Percentiles rank a stretch among this genome's conserved stretches.
Evolutionary conservation across 2,329 filamentous ascomycete genomes (phyloP).

Genomic region (Verticillium klebahnii): DNA sequence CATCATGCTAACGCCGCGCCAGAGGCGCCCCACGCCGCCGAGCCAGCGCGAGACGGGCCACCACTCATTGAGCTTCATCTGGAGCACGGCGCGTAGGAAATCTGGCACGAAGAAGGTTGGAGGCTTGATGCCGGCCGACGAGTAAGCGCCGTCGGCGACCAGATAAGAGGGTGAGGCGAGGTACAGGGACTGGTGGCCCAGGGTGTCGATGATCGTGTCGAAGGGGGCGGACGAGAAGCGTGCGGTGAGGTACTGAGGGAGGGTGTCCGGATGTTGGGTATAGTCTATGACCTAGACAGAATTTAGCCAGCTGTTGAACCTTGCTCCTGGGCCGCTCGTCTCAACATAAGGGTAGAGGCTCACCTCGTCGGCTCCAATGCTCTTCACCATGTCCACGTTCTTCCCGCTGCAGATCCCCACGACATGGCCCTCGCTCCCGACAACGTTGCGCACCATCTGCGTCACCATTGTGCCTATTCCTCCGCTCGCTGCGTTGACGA

Average conservation of each 20-base stretch:
- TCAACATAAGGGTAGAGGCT: conserved; percentile 5
- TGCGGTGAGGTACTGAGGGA: conserved; percentile 28
- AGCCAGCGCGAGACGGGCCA: conserved; percentile 30
- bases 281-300: conserved; percentile 35
- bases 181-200: conserved; percentile 43
- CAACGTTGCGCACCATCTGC: conserved; percentile 35
- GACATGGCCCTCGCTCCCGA: conserved; percentile 35
- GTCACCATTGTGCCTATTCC: conserved; percentile 42
- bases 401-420: conserved; percentile 42
- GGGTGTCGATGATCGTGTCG: conserved; percentile 44
- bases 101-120: conserved; percentile 23
- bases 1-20: conserved; percentile 28
- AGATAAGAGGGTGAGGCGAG: conserved; percentile 32
- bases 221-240: conserved; percentile 26
- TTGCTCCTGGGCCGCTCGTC: too few relatives aligned
- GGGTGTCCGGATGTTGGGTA: conserved; percentile 22
- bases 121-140: conserved; percentile 35
- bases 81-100: conserved; percentile 23
- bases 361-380: conserved; percentile 45
- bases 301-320: neutral
- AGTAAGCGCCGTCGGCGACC: conserved; percentile 28
- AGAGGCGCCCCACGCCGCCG: conserved; percentile 31
- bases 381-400: conserved; percentile 39
- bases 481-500: conserved; percentile 47
- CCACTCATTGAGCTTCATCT: conserved; percentile 32